Evolutionary conservation across 2,329 filamentous ascomycete genomes (phyloP).

Genomic region (Emergomyces pasteurianus): DNA sequence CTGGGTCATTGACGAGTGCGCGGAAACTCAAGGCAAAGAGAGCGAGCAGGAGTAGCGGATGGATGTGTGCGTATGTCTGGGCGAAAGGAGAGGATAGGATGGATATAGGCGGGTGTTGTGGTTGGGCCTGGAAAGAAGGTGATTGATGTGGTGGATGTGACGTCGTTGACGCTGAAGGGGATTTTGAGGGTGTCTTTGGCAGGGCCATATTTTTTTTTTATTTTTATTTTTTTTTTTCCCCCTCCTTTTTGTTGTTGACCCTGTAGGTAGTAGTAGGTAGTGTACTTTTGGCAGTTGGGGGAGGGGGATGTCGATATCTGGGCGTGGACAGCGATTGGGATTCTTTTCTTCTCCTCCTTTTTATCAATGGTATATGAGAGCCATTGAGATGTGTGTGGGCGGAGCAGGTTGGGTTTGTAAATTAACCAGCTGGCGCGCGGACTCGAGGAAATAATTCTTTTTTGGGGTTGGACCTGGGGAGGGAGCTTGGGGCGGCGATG

Average conservation of each 20-base stretch:
- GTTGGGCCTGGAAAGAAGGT: constrained; percentile 9
- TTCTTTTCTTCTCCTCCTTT: not conserved
- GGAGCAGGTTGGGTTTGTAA: not conserved
- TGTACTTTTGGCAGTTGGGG: not conserved
- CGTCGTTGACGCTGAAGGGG: not conserved
- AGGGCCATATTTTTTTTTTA: constrained; percentile 1
- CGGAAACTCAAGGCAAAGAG: constrained; percentile 53
- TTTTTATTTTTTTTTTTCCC: too few relatives aligned
- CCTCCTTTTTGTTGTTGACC: too few relatives aligned
- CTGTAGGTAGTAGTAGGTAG: too few relatives aligned
- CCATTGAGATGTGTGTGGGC: not conserved
- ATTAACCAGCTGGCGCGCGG: not conserved
- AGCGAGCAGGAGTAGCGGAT: constrained; percentile 55
- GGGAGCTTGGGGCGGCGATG: not conserved
- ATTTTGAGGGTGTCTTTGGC: constrained; percentile 3
- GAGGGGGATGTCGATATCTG: not conserved
- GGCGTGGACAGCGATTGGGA: not conserved
- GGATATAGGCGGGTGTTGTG: constrained; percentile 33
- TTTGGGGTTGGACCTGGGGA: not conserved
- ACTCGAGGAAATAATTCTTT: not conserved
- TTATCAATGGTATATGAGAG: not conserved
- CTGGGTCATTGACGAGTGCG: constrained; percentile 57
- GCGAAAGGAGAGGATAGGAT: constrained; percentile 38
- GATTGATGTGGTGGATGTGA: constrained; percentile 10
- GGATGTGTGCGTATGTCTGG: constrained; percentile 49